These are phyloP conservation scores for Yarrowia galli DNA, from an alignment of 1,139 yeast species.

Conservation along the genomic window DNA sequence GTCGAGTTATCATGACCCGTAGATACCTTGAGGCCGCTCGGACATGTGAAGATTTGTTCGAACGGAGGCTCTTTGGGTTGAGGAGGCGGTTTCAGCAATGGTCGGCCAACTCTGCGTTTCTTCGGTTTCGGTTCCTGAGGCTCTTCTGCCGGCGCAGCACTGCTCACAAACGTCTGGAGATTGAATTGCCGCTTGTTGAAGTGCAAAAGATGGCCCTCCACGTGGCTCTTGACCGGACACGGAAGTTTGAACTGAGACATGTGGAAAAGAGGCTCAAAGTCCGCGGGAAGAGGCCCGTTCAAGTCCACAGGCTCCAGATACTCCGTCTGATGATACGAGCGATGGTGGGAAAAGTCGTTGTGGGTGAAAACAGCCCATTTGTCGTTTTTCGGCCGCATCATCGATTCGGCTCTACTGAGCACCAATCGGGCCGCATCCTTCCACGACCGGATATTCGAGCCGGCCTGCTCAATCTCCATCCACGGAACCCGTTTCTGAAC, in stretches of 20 bases:
- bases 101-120: not conserved
- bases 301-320: constrained; percentile 5
- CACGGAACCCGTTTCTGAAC: constrained; percentile 22
- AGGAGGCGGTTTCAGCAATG: not conserved
- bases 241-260: not conserved
- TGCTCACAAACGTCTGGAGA: constrained; percentile 6
- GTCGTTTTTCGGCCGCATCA: not conserved
- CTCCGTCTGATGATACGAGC: constrained; percentile 7
- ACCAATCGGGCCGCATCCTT: constrained; percentile 7
- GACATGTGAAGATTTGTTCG: not conserved
- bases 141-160: not conserved
- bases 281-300: constrained; percentile 9
- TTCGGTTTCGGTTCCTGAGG: constrained; percentile 7
- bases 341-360: not conserved
- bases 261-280: constrained; percentile 11
- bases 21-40: not conserved
- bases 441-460: constrained; percentile 1
- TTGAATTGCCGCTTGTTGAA: constrained; percentile 2
- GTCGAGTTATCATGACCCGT: constrained; percentile 1
- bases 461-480: constrained; percentile 5
- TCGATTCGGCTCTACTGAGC: not conserved
- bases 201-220: not conserved
- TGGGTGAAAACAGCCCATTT: not conserved
- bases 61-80: constrained; percentile 5
- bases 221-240: not conserved